Base-by-base conservation (phyloP, 2,329 filamentous ascomycete genomes). In the Pseudocercospora pini-densiflorae region DNA sequence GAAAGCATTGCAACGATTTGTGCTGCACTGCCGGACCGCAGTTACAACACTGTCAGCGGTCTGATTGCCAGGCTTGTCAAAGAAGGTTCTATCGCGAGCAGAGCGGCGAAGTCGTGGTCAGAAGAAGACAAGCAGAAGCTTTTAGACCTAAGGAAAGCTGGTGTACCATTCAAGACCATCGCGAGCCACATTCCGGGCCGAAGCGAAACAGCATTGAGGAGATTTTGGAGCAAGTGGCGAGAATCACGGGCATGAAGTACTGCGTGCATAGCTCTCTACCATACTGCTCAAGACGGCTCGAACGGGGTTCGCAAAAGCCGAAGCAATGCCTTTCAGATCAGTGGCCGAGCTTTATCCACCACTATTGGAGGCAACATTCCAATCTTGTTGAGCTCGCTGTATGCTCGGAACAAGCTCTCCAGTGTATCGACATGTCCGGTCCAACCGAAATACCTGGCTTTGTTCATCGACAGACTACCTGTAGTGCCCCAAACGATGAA, bases 391-490 rank as follows among this genome's bases (percentile, higher is more conserved):
- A 83, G 80, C 58, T 83, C 80, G 1, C 74, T 69, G 62, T 83
- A 77, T 5, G 81, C 80, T 68, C 81, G 75, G 36, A 75, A 76
- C 29, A 85, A 77, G 40, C 79, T 79, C 64, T 84, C 81, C 23
- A 76, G 71, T 1, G 80, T 81, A 65, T 84, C 81, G 5, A 84
- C 81, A 68, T 80, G 80, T 0, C 83, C 82, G 65, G 79, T 79
- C 78, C 80, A 85, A 0, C 83, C 83, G 67, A 83, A 72, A 62
- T 80, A 80, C 49, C 79, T 77, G 31, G 79, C 79, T 71, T 84
- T 84, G 65, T 81, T 81, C 79, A 82, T 82, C 8, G 78, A 76
- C 49, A 73, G 55, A 55, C 62, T 53, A 31, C 68, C 69, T 1
- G 70, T 73, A 2, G 73, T 61, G 19, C 77, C 73, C 45, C 76